Conservation (phyloP, 257 asterid species). For the Fraxinus pennsylvanica region DNA sequence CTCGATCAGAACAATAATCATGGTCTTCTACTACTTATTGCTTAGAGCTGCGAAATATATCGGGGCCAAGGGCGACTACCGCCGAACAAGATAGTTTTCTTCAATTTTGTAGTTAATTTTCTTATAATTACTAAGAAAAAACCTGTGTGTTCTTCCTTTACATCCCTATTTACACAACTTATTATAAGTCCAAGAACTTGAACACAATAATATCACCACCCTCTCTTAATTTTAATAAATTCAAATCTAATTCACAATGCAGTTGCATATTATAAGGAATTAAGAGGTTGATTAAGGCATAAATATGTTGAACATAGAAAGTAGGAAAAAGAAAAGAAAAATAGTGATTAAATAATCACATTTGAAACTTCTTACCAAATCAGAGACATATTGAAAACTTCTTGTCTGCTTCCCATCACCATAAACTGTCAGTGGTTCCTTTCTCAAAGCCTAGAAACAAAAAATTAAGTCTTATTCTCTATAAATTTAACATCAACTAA, state of each 20-base stretch:
- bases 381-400: constrained; percentile 94
- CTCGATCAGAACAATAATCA: background rate
- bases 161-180: background rate
- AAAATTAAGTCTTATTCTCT: background rate
- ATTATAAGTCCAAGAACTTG: background rate
- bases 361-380: constrained; percentile 55
- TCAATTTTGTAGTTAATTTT: background rate
- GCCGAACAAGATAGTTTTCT: background rate
- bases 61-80: background rate
- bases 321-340: background rate
- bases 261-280: background rate
- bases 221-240: background rate
- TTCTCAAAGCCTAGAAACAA: constrained; percentile 79
- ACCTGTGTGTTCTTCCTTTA: background rate
- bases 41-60: background rate
- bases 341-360: background rate
- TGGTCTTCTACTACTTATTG: background rate
- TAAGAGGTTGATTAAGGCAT: background rate
- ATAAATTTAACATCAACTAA: background rate
- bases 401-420: constrained; percentile 99
- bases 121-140: background rate
- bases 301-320: background rate
- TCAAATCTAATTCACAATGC: background rate
- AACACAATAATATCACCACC: background rate
- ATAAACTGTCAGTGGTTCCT: constrained; percentile 89